Percentiles rank a stretch among this genome's conserved stretches.
These are phyloP conservation scores for Tilletia setariae DNA, from an alignment of 1,284 basidiomycete genomes.

Conservation along the genomic window DNA sequence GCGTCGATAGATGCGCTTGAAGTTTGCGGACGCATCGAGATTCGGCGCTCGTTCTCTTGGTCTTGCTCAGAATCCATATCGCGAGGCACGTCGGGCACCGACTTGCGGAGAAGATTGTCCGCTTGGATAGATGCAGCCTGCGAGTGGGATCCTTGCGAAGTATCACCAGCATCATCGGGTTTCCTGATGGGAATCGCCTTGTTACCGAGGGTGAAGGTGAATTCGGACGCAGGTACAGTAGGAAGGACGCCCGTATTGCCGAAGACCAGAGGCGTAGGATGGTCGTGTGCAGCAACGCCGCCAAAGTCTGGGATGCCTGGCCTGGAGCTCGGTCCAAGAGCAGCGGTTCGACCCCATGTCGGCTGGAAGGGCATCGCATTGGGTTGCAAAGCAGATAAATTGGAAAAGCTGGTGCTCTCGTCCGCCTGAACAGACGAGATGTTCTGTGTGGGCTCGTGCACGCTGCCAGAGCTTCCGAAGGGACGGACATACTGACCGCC, in stretches of 20 bases:
- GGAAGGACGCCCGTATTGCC: not conserved
- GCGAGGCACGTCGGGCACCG: not conserved
- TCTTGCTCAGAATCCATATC: conserved; percentile 14
- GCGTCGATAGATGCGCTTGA: not conserved
- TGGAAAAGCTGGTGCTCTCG: not conserved
- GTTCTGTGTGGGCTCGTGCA: conserved; percentile 20
- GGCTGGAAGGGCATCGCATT: conserved; percentile 40
- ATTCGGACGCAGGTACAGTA: conserved; percentile 27
- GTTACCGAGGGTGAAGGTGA: conserved; percentile 23
- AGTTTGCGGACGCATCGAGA: not conserved
- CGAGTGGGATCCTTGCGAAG: not conserved
- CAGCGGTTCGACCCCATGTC: conserved; percentile 27
- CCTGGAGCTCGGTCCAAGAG: conserved; percentile 25
- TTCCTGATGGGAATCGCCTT: conserved; percentile 39
- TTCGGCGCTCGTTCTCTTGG: conserved; percentile 9
- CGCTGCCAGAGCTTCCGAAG: conserved; percentile 23
- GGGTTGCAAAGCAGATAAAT: conserved; percentile 25
- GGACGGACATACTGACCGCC: not conserved
- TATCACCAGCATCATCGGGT: conserved; percentile 21
- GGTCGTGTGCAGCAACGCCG: not conserved
- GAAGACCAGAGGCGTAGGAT: conserved; percentile 9
- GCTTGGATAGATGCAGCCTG: not conserved
- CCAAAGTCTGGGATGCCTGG: conserved; percentile 33
- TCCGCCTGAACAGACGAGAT: not conserved
- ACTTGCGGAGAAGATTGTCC: not conserved